Evolutionary conservation across 441 rosid genomes (phyloP), one percentile per base, ranked within the genome.

Genomic region (Euphorbia schlechtendalii): DNA sequence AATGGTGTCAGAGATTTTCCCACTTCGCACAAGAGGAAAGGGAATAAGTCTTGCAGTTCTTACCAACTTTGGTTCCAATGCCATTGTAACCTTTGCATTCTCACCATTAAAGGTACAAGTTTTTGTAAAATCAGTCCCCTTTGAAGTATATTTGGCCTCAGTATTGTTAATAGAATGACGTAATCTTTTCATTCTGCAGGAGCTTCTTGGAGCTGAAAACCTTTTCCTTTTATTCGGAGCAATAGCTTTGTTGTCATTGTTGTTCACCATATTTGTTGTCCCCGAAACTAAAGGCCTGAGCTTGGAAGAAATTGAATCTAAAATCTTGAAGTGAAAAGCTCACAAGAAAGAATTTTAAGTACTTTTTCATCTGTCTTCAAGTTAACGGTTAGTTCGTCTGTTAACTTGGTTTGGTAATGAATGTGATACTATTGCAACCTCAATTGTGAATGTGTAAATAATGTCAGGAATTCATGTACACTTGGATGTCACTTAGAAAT

Each of bases 231-330:
- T 93, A 56, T 90, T 93, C 48, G 96, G 91, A 49, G 95, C 73
- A 18, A 82, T 93, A 67, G 97, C 96, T 24, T 64, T 90, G 77
- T 56, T 84, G 54, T 78, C 97, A 1, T 77, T 93, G 60, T 32
- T 83, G 73, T 93, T 90, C 63, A 77, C 83, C 17, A 68, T 82
- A 30, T 56, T 79, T 48, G 13, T 69, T 34, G 92, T 93, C 72
- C 99, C 99, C 14, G 99, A 93, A 84, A 90, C 99, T 48, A 93
- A 93, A 82, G 96, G 99, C 56, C 74, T 93, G 79, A 90, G 97
- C 77, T 81, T 90, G 88, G 99, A 93, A 77, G 96, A 90, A 66
- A 93, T 88, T 51, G 96, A 93, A 74, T 83, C 97, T 34, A 87
- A 85, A 77, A 75, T 90, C 78, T 83, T 83, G 74, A 84, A 87